phyloP scores from a whole-genome alignment of 257 asterid genomes.

The Jacaranda mimosifolia region DNA sequence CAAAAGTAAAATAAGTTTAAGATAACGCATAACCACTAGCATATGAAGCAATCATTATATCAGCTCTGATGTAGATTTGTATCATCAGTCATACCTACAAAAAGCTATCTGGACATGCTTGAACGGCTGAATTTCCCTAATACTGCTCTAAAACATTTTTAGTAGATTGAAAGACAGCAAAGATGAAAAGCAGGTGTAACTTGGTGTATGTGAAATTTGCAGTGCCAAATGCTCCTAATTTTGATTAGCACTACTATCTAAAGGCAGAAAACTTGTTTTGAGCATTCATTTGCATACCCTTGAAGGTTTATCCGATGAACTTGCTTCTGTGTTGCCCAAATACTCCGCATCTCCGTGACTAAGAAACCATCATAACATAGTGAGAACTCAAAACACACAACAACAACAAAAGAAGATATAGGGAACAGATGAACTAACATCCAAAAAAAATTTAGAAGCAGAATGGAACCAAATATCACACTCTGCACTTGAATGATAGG shows the following conservation, averaged over 20 bases:
- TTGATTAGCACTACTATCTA: not conserved
- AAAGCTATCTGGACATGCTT: not conserved
- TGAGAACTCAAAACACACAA: constrained; percentile 32
- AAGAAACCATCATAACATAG: constrained; percentile 35
- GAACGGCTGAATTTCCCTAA: constrained; percentile 1
- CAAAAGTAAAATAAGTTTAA: constrained; percentile 5
- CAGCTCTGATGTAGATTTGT: not conserved
- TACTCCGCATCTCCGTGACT: constrained; percentile 52
- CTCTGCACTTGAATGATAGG: constrained; percentile 5
- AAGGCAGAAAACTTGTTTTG: constrained; percentile 2
- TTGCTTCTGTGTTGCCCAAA: constrained; percentile 44
- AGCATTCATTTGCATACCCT: constrained; percentile 56
- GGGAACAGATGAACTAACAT: constrained; percentile 20
- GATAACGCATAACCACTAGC: not conserved
- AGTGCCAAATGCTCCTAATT: constrained; percentile 17
- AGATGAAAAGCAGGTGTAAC: not conserved
- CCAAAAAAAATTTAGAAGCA: constrained; percentile 2
- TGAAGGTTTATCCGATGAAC: constrained; percentile 53
- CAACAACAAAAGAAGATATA: constrained; percentile 4
- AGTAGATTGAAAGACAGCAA: not conserved
- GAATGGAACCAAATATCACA: constrained; percentile 13
- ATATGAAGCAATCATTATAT: constrained; percentile 13
- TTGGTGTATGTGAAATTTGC: constrained; percentile 19
- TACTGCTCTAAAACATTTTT: not conserved
- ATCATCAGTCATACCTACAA: constrained; percentile 10